Evolutionary conservation across 352 stramenopile species (phyloP).

Genomic region (Phytophthora quininea): DNA sequence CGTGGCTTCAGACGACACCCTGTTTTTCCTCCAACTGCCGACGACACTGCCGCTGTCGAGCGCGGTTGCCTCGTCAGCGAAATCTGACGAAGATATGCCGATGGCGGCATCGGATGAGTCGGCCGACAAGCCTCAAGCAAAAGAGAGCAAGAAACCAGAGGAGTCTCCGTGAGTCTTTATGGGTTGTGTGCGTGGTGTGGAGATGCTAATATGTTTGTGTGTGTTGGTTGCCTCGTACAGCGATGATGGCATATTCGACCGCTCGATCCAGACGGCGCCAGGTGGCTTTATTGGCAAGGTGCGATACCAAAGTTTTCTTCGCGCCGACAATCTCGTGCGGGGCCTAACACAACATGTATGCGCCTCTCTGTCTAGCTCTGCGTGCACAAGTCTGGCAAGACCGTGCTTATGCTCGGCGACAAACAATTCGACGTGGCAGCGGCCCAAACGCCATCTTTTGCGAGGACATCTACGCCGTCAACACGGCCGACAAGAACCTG

Average conservation of each 20-base stretch:
- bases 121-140: slow-evolving; percentile 21
- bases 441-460: slow-evolving; percentile 84
- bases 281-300: slow-evolving; percentile 88
- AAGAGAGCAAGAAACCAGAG: slow-evolving; percentile 26
- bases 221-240: slow-evolving; percentile 21
- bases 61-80: slow-evolving; percentile 36
- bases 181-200: background rate
- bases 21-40: slow-evolving; percentile 86
- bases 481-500: slow-evolving; percentile 71
- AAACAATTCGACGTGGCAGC: slow-evolving; percentile 86
- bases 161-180: slow-evolving; percentile 28
- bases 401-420: slow-evolving; percentile 84
- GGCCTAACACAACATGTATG: background rate
- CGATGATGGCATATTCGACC: slow-evolving; percentile 70
- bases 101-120: slow-evolving; percentile 36
- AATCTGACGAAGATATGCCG: slow-evolving; percentile 36
- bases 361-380: slow-evolving; percentile 51
- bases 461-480: slow-evolving; percentile 85
- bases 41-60: slow-evolving; percentile 81
- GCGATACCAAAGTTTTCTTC: background rate
- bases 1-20: slow-evolving; percentile 61
- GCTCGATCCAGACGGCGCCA: slow-evolving; percentile 67
- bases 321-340: background rate
- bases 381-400: slow-evolving; percentile 87
- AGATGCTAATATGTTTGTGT: background rate